Percentiles rank a stretch among this genome's conserved stretches.
Conservation (phyloP, 257 asterid genomes). For the Ilex asprella region DNA sequence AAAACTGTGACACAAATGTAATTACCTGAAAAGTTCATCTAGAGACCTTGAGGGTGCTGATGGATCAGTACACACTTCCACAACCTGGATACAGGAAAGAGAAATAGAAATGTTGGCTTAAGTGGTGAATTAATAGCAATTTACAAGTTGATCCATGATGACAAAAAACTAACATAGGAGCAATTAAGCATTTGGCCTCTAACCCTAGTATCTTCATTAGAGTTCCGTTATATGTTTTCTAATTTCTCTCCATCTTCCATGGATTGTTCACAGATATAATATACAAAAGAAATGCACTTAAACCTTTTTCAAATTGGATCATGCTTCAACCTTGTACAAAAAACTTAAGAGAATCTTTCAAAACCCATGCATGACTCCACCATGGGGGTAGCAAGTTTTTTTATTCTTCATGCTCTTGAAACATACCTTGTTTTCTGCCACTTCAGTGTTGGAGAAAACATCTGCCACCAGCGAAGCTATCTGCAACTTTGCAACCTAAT, state of each 20-base stretch:
- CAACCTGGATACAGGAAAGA: conserved; percentile 47
- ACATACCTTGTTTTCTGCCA: conserved; percentile 82
- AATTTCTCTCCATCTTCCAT: too few relatives aligned
- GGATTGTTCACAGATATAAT: too few relatives aligned
- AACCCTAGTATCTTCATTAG: too few relatives aligned
- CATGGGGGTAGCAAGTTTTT: neutral
- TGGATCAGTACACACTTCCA: conserved; percentile 77
- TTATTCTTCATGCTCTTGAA: neutral
- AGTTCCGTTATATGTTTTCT: too few relatives aligned
- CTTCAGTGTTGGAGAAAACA: conserved; percentile 73
- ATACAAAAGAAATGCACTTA: too few relatives aligned
- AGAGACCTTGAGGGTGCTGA: conserved; percentile 55
- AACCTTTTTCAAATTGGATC: too few relatives aligned
- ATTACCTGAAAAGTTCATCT: conserved; percentile 64
- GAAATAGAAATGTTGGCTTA: neutral
- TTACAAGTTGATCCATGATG: too few relatives aligned
- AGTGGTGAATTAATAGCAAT: neutral
- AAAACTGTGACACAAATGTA: neutral
- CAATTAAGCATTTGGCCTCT: too few relatives aligned
- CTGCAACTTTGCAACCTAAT: conserved; percentile 65
- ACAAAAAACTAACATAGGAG: too few relatives aligned
- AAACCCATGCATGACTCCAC: too few relatives aligned
- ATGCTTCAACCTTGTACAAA: too few relatives aligned
- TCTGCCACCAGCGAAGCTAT: conserved; percentile 86
- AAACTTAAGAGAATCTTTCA: too few relatives aligned